phyloP scores from a whole-genome alignment of 2,329 filamentous ascomycete genomes.

The Xylariaceae sp. region DNA sequence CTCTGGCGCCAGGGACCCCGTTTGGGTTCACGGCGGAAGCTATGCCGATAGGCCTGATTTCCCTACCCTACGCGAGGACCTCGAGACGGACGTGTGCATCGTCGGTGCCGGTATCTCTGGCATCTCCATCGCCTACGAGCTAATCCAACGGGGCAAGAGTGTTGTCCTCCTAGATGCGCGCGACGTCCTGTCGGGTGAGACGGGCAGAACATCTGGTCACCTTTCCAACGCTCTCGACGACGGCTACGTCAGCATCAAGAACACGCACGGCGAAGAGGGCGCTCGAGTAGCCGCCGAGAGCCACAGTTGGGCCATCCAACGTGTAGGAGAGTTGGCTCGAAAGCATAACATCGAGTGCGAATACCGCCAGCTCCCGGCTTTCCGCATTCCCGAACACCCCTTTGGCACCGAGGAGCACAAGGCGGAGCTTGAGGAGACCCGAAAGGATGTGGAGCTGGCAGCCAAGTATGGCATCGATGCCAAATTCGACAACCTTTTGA shows the following conservation, averaged over 20 bases:
- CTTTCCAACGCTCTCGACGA: constrained; percentile 54
- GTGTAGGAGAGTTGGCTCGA: constrained; percentile 48
- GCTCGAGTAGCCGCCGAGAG: constrained; percentile 51
- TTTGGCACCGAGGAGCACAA: constrained; percentile 40
- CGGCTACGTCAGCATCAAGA: constrained; percentile 47
- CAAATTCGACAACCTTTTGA: constrained; percentile 42
- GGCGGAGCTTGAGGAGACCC: constrained; percentile 43
- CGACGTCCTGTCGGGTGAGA: constrained; percentile 53
- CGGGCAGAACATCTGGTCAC: constrained; percentile 53
- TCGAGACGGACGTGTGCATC: constrained; percentile 48
- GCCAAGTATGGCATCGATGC: constrained; percentile 42
- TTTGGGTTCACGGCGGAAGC: constrained; percentile 51
- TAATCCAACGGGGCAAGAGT: constrained; percentile 47
- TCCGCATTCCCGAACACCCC: constrained; percentile 49
- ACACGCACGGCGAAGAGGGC: constrained; percentile 50
- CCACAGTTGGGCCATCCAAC: constrained; percentile 52
- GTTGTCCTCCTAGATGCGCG: constrained; percentile 54
- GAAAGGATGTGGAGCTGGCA: constrained; percentile 44
- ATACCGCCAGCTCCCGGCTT: constrained; percentile 48
- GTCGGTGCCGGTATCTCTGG: constrained; percentile 54
- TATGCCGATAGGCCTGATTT: constrained; percentile 45
- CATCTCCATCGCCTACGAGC: constrained; percentile 51
- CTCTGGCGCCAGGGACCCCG: constrained; percentile 49
- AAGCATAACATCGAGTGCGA: constrained; percentile 55
- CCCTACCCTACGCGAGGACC: constrained; percentile 39